Evolutionary conservation across 192 early-diverging fungal species (phyloP), one percentile per base, ranked within the genome.

Genomic region (Phlyctochytrium bullatum): DNA sequence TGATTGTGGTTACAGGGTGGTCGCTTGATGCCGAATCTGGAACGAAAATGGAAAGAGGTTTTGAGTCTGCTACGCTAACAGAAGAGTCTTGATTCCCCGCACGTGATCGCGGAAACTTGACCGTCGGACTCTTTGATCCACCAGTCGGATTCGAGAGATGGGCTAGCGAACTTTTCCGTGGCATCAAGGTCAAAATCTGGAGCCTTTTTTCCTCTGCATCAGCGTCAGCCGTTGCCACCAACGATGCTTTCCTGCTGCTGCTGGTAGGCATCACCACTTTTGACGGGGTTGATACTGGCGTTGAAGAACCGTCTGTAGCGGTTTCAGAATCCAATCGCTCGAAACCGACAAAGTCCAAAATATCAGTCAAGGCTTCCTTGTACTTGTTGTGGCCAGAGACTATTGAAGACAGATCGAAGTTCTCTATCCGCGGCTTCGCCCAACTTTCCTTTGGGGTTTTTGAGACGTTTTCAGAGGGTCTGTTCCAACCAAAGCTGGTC

Each of bases 301-400:
- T n/a, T n/a, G n/a, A n/a, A n/a, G n/a, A n/a, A n/a, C n/a, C n/a
- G n/a, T n/a, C n/a, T 20, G 10, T 20, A 47, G 40, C 40, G 6
- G 6, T 47, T 20, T 6, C 40, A 47, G 6, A 6, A 14, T 6
- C 20, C 6, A 47, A 14, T 34, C 66, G 29, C 35, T 73, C 72
- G 40, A 75, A 75, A 17, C 69, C 70, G 25, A 75, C 64, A 0
- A 35, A 24, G 3, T 75, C 70, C 24, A 75, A 36, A 30, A 75
- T 75, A 14, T 65, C 62, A 6, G 59, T 35, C 0, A 75, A 27
- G 0, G 10, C 27, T 12, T 71, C 64, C 47, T 64, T 84, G 64
- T 95, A 95, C 27, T 87, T 80, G 24, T 89, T 70, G 69, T 95
- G 93, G 10, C 92, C 90, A n/a, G 81, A 84, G 2, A 95, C 86